Evolutionary conservation across 139 green algal species (phyloP), one percentile per base, ranked within the genome.

Genomic region (Chlamydomonas sphaeroides): DNA sequence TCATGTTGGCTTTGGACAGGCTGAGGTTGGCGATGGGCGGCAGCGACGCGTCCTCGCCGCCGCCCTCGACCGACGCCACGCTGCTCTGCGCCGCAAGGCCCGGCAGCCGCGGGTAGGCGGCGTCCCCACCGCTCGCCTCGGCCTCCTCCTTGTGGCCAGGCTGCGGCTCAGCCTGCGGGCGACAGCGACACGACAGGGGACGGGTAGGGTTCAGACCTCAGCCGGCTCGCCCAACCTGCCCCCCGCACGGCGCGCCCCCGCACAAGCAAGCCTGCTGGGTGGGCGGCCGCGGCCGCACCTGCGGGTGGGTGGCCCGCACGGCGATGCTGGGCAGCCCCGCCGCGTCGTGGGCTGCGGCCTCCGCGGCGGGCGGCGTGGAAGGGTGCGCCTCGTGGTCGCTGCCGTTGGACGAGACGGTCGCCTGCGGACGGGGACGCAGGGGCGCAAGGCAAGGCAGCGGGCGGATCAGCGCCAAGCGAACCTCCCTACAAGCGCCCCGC

Each of bases 1-100:
- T 71, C 74, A 80, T 80, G 35, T 86, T 82, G 62, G 71, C 65
- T n/a, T 83, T 83, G 53, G 49, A 49, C 26, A 87, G 53, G 51
- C 65, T 72, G 35, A 87, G 82, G 65, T 87, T 83, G 65, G 72
- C 82, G 53, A 87, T 87, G 41, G 82, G 82, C 41, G 82, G 82
- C 82, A 87, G 61, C 0, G 80, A 85, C 28, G 57, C 68, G 10
- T 85, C 80, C 26, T 80, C 80, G 5, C 57, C 21, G 0, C 11
- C 33, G 70, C 75, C 71, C 35, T 75, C 68, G 39, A 79, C 38
- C 2, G 38, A 61, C 14, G 57, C 68, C n/a, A 68, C 57, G 82
- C 72, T 87, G 65, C 51, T 73, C 65, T 87, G 82, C 38, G 71
- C 65, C 32, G 78, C 70, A 38, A 87, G 66, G 1, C 82, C 82